phyloP scores from a whole-genome alignment of 2,329 filamentous ascomycete species.

The Dothideomycetes sp. region DNA sequence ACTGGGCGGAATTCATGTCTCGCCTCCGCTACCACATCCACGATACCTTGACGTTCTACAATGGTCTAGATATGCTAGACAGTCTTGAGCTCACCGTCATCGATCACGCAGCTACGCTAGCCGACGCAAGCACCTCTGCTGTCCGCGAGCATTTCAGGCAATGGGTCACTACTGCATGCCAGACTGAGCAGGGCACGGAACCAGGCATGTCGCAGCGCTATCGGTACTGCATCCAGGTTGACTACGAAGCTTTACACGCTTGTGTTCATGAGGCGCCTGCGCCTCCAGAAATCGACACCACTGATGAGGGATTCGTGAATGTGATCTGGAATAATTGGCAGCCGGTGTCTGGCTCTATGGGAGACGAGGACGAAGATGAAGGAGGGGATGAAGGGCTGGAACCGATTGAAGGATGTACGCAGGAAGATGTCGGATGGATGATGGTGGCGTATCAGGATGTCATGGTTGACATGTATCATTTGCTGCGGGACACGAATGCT shows the following conservation, averaged over 20 bases:
- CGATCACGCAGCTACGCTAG: slow-evolving; percentile 9
- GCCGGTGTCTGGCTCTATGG: too few relatives aligned
- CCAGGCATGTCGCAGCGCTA: slow-evolving; percentile 9
- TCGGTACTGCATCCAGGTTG: slow-evolving; percentile 8
- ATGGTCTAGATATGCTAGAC: slow-evolving; percentile 28
- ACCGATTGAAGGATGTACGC: neutral
- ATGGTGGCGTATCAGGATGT: neutral
- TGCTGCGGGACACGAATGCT: neutral
- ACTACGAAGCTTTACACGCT: slow-evolving; percentile 9
- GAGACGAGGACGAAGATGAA: too few relatives aligned
- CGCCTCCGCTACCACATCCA: slow-evolving; percentile 5
- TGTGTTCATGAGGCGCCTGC: slow-evolving; percentile 2
- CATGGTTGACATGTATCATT: neutral
- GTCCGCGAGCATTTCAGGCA: slow-evolving; percentile 9
- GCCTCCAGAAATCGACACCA: slow-evolving; percentile 3
- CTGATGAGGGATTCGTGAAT: slow-evolving; percentile 6
- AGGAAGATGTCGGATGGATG: slow-evolving; percentile 1
- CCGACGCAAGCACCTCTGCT: slow-evolving; percentile 3
- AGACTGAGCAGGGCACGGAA: slow-evolving; percentile 4
- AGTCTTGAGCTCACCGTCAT: slow-evolving; percentile 34
- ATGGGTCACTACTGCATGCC: slow-evolving; percentile 6
- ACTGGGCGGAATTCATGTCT: slow-evolving; percentile 10
- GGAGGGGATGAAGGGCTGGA: neutral
- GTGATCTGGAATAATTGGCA: slow-evolving; percentile 10
- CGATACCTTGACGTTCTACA: slow-evolving; percentile 5